These are phyloP conservation scores for Cicer arietinum DNA, from an alignment of 306 rosid species.

Conservation along the genomic window DNA sequence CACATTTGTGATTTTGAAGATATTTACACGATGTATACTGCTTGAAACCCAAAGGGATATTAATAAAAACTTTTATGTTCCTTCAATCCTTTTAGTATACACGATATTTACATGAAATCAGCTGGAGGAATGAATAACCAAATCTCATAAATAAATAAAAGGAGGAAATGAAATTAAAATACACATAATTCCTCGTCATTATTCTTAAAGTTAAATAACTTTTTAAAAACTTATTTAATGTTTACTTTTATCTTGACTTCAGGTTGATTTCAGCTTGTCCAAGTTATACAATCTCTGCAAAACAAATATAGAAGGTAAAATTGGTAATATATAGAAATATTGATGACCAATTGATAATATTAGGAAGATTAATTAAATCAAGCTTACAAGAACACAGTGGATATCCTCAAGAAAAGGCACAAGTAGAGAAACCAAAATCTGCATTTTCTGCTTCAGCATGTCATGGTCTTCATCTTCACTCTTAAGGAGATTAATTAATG, in stretches of 20 bases:
- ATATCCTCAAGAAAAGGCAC: slow-evolving; percentile 70
- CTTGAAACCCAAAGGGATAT: no score
- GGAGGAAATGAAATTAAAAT: neutral
- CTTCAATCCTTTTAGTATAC: neutral
- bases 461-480: slow-evolving; percentile 63
- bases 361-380: slow-evolving; percentile 18
- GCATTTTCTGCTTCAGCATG: slow-evolving; percentile 60
- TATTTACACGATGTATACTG: no score
- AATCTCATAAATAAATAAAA: neutral
- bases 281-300: slow-evolving; percentile 66
- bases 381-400: slow-evolving; percentile 68
- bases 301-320: slow-evolving; percentile 9
- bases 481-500: slow-evolving; percentile 62
- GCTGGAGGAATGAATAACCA: neutral
- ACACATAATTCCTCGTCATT: slow-evolving; percentile 19
- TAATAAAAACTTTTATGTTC: no score
- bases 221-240: no score
- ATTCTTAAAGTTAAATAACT: neutral
- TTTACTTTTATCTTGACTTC: slow-evolving; percentile 34
- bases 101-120: neutral
- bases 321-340: neutral
- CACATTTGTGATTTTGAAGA: no score
- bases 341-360: neutral
- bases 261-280: slow-evolving; percentile 67
- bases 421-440: slow-evolving; percentile 60